phyloP scores from a whole-genome alignment of 1,284 basidiomycete species.

The Chondrostereum purpureum region DNA sequence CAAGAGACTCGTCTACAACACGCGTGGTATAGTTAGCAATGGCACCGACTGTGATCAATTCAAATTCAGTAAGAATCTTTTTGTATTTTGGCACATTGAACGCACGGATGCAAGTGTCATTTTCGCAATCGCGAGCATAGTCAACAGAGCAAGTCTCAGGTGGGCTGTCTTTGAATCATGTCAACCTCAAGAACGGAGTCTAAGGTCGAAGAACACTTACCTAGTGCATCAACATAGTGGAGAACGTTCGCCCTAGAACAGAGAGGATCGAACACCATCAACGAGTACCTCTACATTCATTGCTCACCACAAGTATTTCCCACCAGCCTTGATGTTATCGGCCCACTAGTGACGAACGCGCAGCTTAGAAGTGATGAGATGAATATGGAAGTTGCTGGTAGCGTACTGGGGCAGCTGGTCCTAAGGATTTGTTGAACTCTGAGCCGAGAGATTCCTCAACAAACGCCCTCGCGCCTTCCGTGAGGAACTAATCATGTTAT shows the following conservation, averaged over 20 bases:
- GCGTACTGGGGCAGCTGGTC: slow-evolving; percentile 37
- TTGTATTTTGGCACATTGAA: slow-evolving; percentile 7
- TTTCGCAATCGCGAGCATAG: slow-evolving; percentile 37
- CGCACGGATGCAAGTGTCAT: slow-evolving; percentile 37
- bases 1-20: slow-evolving; percentile 35
- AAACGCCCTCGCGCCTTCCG: slow-evolving; percentile 35
- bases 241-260: slow-evolving; percentile 28
- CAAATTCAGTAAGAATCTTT: neutral
- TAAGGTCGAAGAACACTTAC: slow-evolving; percentile 19
- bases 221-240: slow-evolving; percentile 46
- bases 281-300: neutral
- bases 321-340: slow-evolving; percentile 32
- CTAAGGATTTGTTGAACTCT: slow-evolving; percentile 35
- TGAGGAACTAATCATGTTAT: slow-evolving; percentile 30
- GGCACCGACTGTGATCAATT: slow-evolving; percentile 31
- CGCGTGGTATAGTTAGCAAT: slow-evolving; percentile 51
- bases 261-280: neutral
- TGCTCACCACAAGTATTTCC: slow-evolving; percentile 32
- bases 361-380: neutral
- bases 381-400: no score
- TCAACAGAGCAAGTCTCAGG: slow-evolving; percentile 42
- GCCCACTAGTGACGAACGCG: slow-evolving; percentile 31
- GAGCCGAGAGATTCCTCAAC: slow-evolving; percentile 38
- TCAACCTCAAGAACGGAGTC: neutral
- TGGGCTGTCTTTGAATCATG: slow-evolving; percentile 32